Evolutionary conservation across 192 early-diverging fungal genomes (phyloP), one percentile per base, ranked within the genome.

Genomic region (Coemansia sp.): DNA sequence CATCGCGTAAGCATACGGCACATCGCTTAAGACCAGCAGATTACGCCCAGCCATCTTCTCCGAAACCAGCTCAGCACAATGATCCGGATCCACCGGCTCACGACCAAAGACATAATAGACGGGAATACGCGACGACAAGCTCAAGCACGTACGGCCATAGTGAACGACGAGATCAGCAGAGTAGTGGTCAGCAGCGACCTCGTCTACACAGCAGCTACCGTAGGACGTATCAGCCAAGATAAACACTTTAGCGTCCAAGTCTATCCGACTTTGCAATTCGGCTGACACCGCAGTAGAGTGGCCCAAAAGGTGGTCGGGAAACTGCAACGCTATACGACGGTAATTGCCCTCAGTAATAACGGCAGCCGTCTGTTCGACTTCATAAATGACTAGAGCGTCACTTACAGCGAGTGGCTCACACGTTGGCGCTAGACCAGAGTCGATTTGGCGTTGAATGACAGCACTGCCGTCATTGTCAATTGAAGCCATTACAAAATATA

Each of bases 151-250:
- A 23, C 90, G 90, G 3, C 98, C 98, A 85, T 93, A 99, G 77
- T 99, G 98, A 32, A 99, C 87, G 32, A 99, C 90, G n/a, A 93
- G 70, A 50, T 98, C 93, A 14, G 94, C 89, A 8, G 78, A 59
- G 37, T 89, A 90, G 69, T 99, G 98, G 76, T 95, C 87, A 7
- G 95, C 95, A 23, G 98, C 96, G 1, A 99, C 91, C 69, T 96
- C 94, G 74, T 99, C 98, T 1, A 97, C 94, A 75, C 98, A 99
- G 76, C 98, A 99, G 77, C 93, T 93, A 70, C 97, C 97, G 70
- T 94, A 97, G 15, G 96, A 94, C 0, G 98, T 98, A 69, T 99
- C 98, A 17, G 93, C 98, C 34, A 99, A 77, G 27, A 98, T 86
- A 74, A 89, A 97, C 44, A 94, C 67, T 2, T 81, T 67, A 7